Base-by-base conservation (phyloP, 1,284 basidiomycete genomes). In the Chalciporus sp. region DNA sequence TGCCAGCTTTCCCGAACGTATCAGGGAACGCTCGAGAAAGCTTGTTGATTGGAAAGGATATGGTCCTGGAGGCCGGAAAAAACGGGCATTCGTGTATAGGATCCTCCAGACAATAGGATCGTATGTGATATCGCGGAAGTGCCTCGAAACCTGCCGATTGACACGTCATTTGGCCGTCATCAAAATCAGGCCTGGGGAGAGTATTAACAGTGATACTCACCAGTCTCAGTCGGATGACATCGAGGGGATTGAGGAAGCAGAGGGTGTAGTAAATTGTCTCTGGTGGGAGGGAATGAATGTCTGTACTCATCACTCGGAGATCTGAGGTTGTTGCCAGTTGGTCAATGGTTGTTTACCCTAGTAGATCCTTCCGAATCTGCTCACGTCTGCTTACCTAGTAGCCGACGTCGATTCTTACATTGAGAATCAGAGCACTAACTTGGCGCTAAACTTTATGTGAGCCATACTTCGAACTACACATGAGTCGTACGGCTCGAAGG, bases 241-340 rank as follows among this genome's bases (percentile, higher is more conserved):
- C 62, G 37, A 27, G 52, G 19, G 62, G 54, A n/a, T 6, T 44
- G 7, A 60, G 8, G 44, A 44, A 44, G 23, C 26, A 29, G 10
- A 62, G 5, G 11, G 67, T 56, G 20, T 54, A 53, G 31, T 42
- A 48, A 28, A 60, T 55, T 4, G 49, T 66, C 35, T 63, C 62
- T 39, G 49, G 39, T 23, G 62, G 64, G 19, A 64, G 53, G 19
- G 42, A 29, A 7, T 2, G 5, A 1, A 7, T 7, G 28, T 53
- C 41, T 6, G 47, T 35, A 39, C 46, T 46, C 3, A 19, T 50
- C 4, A 42, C 11, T 29, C 11, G n/a, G n/a, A n/a, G n/a, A n/a
- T n/a, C n/a, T n/a, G n/a, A n/a, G n/a, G n/a, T n/a, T n/a, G n/a
- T n/a, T n/a, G n/a, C n/a, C n/a, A n/a, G n/a, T n/a, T n/a, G n/a